Evolutionary conservation across 805 yeast genomes (phyloP).

Genomic region (Saturnispora diversa): DNA sequence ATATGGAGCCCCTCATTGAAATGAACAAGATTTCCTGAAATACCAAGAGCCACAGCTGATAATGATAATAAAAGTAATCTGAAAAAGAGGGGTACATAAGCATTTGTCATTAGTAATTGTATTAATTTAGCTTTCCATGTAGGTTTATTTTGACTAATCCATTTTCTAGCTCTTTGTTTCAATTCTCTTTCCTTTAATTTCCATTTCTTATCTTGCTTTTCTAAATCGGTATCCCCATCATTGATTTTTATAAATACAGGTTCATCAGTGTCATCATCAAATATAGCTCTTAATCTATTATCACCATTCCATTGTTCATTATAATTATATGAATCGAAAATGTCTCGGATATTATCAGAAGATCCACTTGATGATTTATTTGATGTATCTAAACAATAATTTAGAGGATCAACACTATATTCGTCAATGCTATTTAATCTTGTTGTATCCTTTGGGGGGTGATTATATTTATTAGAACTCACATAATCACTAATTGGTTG

Average conservation of each 20-base stretch:
- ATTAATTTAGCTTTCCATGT: slow-evolving; percentile 56
- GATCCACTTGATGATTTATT: too few species aligned
- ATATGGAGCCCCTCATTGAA: slow-evolving; percentile 31
- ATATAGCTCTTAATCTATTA: slow-evolving; percentile 38
- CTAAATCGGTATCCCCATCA: too few species aligned
- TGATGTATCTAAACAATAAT: too few species aligned
- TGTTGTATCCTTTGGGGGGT: not conserved
- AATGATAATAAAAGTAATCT: slow-evolving; percentile 53
- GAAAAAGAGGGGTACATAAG: slow-evolving; percentile 72
- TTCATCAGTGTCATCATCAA: slow-evolving; percentile 5
- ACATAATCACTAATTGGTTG: slow-evolving; percentile 9
- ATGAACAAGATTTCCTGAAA: slow-evolving; percentile 55
- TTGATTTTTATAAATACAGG: too few species aligned
- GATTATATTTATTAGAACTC: not conserved
- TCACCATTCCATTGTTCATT: slow-evolving; percentile 67
- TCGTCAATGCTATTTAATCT: slow-evolving; percentile 21
- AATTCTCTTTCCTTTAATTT: slow-evolving; percentile 27
- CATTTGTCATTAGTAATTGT: slow-evolving; percentile 59
- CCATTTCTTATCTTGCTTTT: slow-evolving; percentile 15
- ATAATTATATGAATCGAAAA: slow-evolving; percentile 24
- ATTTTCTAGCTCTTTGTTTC: slow-evolving; percentile 53
- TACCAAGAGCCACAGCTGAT: slow-evolving; percentile 59
- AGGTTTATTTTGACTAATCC: slow-evolving; percentile 55
- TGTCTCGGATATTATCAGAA: slow-evolving; percentile 2
- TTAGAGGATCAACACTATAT: too few species aligned